phyloP scores from a whole-genome alignment of 2,329 filamentous ascomycete species.

The Trichoderma pleuroti region DNA sequence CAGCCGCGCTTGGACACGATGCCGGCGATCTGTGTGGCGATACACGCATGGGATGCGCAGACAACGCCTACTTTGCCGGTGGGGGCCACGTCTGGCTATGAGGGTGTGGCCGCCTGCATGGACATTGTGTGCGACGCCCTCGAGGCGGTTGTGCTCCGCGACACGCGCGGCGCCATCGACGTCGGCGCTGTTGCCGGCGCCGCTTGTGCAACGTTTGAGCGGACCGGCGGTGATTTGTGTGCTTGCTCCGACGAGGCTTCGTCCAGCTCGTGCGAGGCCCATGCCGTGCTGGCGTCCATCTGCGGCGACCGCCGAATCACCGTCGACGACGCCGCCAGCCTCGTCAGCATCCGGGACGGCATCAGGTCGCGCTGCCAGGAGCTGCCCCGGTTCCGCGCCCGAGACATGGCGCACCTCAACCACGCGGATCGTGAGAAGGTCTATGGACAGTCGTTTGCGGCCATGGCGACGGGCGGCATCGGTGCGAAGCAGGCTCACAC shows the following conservation, averaged over 20 bases:
- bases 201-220: conserved; percentile 15
- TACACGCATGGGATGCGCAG: background rate
- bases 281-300: background rate
- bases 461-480: conserved; percentile 1
- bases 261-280: background rate
- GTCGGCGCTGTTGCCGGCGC: background rate
- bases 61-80: conserved; percentile 14
- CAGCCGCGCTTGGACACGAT: conserved; percentile 5
- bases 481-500: background rate
- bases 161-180: conserved; percentile 9
- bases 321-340: background rate
- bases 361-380: background rate
- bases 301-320: background rate
- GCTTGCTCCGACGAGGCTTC: background rate
- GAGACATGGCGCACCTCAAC: background rate
- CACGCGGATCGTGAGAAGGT: background rate
- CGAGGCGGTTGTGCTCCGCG: conserved; percentile 1
- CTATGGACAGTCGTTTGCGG: background rate
- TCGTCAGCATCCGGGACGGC: background rate
- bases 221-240: conserved; percentile 2
- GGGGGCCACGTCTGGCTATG: conserved; percentile 5
- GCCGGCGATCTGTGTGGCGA: conserved; percentile 1
- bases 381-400: background rate
- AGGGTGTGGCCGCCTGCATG: conserved; percentile 15
- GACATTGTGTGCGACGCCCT: conserved; percentile 14